Percentiles rank a stretch among this genome's conserved stretches.
These are phyloP conservation scores for Clathrus columnatus DNA, from an alignment of 768 basidiomycete species.

Conservation along the genomic window DNA sequence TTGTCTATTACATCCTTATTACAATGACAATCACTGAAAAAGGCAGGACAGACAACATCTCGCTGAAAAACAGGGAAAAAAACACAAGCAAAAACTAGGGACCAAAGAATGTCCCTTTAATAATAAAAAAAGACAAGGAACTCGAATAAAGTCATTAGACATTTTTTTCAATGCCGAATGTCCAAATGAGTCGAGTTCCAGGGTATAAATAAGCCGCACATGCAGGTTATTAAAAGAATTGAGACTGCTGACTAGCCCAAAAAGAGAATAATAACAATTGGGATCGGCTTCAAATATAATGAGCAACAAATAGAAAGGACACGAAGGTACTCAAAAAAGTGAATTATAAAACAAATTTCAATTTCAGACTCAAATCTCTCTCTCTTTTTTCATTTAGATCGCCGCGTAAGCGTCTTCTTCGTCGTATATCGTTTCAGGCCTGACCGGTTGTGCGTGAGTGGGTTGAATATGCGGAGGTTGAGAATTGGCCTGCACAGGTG, in stretches of 20 bases:
- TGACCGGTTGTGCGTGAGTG: slow-evolving; percentile 11
- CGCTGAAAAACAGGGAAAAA: neutral
- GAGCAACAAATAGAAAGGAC: neutral
- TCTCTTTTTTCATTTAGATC: slow-evolving; percentile 31
- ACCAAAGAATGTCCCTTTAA: neutral
- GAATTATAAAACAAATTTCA: too few species aligned
- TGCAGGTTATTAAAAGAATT: neutral
- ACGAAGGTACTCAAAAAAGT: neutral
- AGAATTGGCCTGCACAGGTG: neutral
- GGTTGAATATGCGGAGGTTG: too few species aligned
- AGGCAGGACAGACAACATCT: too few species aligned
- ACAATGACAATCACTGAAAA: neutral
- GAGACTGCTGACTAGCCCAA: neutral
- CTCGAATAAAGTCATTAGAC: neutral
- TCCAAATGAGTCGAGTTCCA: neutral
- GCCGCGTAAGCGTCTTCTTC: slow-evolving; percentile 65
- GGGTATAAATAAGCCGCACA: neutral
- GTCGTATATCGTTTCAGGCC: slow-evolving; percentile 47
- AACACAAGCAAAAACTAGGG: neutral
- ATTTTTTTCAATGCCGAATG: neutral
- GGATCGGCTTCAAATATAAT: neutral
- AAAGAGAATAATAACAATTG: neutral
- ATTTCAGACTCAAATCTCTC: neutral
- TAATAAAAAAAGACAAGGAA: neutral
- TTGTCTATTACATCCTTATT: neutral